Conservation (phyloP, 768 basidiomycete genomes). For the Leucosporidium creatinivorum region DNA sequence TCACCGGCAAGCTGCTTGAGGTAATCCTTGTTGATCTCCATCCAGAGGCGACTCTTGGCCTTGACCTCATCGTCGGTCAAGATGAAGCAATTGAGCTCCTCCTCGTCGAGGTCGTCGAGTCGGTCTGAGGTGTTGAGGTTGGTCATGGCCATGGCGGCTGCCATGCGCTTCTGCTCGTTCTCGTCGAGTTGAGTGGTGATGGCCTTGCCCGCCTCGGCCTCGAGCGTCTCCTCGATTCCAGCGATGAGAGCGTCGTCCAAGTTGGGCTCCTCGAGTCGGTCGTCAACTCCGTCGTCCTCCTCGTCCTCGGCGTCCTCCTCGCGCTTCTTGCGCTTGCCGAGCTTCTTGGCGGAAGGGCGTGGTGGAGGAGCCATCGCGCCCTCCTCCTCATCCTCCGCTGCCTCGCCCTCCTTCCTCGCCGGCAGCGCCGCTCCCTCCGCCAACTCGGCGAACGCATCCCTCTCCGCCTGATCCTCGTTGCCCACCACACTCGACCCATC, state of each 20-base stretch:
- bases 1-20: conserved; percentile 76
- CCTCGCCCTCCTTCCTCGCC: conserved; percentile 25
- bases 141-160: conserved; percentile 42
- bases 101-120: conserved; percentile 67
- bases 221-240: conserved; percentile 60
- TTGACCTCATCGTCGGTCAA: conserved; percentile 70
- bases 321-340: conserved; percentile 43
- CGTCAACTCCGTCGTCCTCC: conserved; percentile 21
- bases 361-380: conserved; percentile 15
- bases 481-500: conserved; percentile 36
- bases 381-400: conserved; percentile 37
- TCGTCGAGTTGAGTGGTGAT: conserved; percentile 55
- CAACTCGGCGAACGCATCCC: conserved; percentile 13
- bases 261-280: conserved; percentile 6
- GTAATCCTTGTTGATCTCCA: conserved; percentile 85
- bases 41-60: conserved; percentile 87
- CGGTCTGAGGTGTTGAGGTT: conserved; percentile 33
- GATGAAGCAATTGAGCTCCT: conserved; percentile 70
- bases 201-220: conserved; percentile 50
- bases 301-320: conserved; percentile 42
- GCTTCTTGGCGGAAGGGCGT: conserved; percentile 7
- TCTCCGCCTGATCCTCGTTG: conserved; percentile 38
- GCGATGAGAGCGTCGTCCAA: conserved; percentile 56
- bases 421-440: conserved; percentile 7
- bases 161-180: conserved; percentile 56